A percentile compares a stretch with the other conserved stretches of the same genome.
phyloP scores from a whole-genome alignment of 2,329 filamentous ascomycete genomes.

The Westerdykella sp. region DNA sequence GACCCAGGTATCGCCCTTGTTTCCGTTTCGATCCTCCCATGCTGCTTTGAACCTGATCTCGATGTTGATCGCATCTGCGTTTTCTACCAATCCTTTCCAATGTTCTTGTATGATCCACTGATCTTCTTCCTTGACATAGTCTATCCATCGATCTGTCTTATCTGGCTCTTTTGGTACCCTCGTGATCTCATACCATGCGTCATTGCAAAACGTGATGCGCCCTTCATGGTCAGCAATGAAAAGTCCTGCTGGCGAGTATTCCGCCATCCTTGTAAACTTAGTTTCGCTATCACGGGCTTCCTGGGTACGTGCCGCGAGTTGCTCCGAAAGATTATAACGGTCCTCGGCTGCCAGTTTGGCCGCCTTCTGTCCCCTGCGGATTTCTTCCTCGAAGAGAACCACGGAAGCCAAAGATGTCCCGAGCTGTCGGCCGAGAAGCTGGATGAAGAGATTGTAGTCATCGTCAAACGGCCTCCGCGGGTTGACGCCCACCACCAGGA shows the following conservation, averaged over 20 bases:
- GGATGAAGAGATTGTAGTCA: slow-evolving; percentile 72
- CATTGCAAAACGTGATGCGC: slow-evolving; percentile 72
- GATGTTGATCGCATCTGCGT: slow-evolving; percentile 59
- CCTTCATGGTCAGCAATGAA: slow-evolving; percentile 73
- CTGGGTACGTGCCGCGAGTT: slow-evolving; percentile 58
- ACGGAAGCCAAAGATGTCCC: slow-evolving; percentile 76
- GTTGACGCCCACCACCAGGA: slow-evolving; percentile 73
- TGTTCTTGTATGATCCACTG: slow-evolving; percentile 51
- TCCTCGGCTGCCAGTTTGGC: slow-evolving; percentile 70
- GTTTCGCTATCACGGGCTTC: slow-evolving; percentile 60
- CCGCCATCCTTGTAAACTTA: slow-evolving; percentile 76
- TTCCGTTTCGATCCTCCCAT: slow-evolving; percentile 55
- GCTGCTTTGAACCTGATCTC: slow-evolving; percentile 70
- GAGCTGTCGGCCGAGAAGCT: slow-evolving; percentile 66
- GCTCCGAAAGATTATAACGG: slow-evolving; percentile 68
- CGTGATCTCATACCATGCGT: slow-evolving; percentile 66
- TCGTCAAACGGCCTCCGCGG: slow-evolving; percentile 72
- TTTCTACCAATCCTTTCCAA: slow-evolving; percentile 57
- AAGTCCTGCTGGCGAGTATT: slow-evolving; percentile 76
- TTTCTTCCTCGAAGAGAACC: slow-evolving; percentile 77
- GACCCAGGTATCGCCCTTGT: slow-evolving; percentile 65
- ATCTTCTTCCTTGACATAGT: slow-evolving; percentile 64
- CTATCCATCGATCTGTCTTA: slow-evolving; percentile 63
- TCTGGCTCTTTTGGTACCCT: slow-evolving; percentile 55
- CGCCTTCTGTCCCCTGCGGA: slow-evolving; percentile 65